phyloP scores from a whole-genome alignment of 805 yeast species.

The Saccharomycopsis microspora region DNA sequence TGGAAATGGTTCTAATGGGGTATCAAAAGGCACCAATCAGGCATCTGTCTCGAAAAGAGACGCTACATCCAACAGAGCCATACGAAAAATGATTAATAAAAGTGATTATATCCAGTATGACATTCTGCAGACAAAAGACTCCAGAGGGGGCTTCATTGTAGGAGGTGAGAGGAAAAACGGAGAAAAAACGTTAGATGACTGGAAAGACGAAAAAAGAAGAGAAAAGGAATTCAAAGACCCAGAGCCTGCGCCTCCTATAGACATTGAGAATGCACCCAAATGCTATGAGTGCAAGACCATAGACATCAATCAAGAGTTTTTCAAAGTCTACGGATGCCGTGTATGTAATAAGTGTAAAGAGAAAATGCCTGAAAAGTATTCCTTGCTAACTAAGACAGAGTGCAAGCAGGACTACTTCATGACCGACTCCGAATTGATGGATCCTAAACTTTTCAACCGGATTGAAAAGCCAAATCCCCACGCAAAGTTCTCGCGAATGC shows the following conservation, averaged over 20 bases:
- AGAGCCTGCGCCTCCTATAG: slow-evolving; percentile 63
- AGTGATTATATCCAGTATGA: slow-evolving; percentile 76
- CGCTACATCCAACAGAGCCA: slow-evolving; percentile 15
- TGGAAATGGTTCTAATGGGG: not conserved
- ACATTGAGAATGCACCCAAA: slow-evolving; percentile 61
- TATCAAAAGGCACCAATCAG: not conserved
- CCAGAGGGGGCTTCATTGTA: slow-evolving; percentile 73
- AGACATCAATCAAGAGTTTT: slow-evolving; percentile 68
- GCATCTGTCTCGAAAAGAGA: slow-evolving; percentile 2
- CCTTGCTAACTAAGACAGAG: slow-evolving; percentile 89
- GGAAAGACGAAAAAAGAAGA: slow-evolving; percentile 29
- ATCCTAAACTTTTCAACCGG: slow-evolving; percentile 53
- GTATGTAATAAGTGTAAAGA: slow-evolving; percentile 77
- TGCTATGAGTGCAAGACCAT: slow-evolving; percentile 76
- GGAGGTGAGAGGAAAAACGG: slow-evolving; percentile 26
- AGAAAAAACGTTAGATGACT: slow-evolving; percentile 37
- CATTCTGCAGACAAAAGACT: slow-evolving; percentile 81
- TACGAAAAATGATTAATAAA: slow-evolving; percentile 40
- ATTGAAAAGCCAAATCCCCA: slow-evolving; percentile 92
- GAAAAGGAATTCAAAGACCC: slow-evolving; percentile 13
- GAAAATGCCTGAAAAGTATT: slow-evolving; percentile 73
- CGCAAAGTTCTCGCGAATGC: slow-evolving; percentile 87
- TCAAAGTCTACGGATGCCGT: slow-evolving; percentile 54
- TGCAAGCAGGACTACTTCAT: slow-evolving; percentile 84
- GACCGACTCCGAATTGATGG: slow-evolving; percentile 88